phyloP scores from a whole-genome alignment of 208 protist genomes.

The Trypanosoma boissoni region DNA sequence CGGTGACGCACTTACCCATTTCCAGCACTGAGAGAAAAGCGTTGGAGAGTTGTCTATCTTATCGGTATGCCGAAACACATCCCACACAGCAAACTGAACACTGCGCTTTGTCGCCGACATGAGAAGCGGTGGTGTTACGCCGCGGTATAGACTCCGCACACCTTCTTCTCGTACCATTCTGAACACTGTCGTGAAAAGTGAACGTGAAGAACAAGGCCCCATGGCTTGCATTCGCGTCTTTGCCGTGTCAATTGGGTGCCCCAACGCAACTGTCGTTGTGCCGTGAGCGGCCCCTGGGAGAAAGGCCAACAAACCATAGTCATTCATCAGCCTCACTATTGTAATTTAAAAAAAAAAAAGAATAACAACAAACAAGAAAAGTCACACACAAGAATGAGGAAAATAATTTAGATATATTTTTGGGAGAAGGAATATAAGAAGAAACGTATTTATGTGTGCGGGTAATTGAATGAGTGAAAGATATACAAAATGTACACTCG shows the following conservation, averaged over 20 bases:
- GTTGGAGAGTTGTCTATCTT: neutral
- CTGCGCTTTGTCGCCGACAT: slow-evolving; percentile 83
- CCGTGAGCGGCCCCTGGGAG: slow-evolving; percentile 81
- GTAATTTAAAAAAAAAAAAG: slow-evolving; percentile 1
- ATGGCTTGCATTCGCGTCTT: slow-evolving; percentile 88
- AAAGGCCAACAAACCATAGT: slow-evolving; percentile 29
- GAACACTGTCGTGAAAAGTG: slow-evolving; percentile 49
- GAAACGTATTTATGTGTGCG: neutral
- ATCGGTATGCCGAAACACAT: slow-evolving; percentile 35
- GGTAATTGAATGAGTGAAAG: neutral
- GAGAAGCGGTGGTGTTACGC: slow-evolving; percentile 66
- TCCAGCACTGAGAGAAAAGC: neutral
- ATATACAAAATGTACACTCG: neutral
- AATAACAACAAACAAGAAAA: slow-evolving; percentile 4
- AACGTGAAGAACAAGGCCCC: slow-evolving; percentile 39
- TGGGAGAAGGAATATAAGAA: neutral
- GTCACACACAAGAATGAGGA: neutral
- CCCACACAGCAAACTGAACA: slow-evolving; percentile 83
- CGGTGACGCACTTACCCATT: slow-evolving; percentile 40
- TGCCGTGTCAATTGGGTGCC: slow-evolving; percentile 87
- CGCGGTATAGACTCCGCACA: slow-evolving; percentile 75
- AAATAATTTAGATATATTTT: neutral
- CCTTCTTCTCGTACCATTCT: slow-evolving; percentile 60
- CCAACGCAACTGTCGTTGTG: slow-evolving; percentile 54
- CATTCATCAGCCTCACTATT: slow-evolving; percentile 16